A percentile compares a stretch with the other conserved stretches of the same genome.
Evolutionary conservation across 257 asterid species (phyloP).

Genomic region (Primulina tabacum): DNA sequence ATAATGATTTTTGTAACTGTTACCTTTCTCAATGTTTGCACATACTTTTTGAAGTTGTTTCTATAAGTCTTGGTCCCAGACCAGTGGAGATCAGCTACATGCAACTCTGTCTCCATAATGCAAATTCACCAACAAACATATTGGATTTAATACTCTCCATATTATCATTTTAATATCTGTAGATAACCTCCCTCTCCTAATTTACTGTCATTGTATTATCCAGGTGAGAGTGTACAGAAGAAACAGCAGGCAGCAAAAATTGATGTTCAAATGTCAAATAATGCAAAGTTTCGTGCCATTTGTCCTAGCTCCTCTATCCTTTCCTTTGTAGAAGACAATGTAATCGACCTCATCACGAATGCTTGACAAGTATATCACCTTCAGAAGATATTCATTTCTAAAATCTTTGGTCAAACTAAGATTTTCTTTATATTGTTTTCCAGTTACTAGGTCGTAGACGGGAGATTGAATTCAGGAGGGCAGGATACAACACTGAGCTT

Average conservation of each 20-base stretch:
- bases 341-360: slow-evolving; percentile 35
- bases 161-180: neutral
- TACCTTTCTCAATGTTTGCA: neutral
- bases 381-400: slow-evolving; percentile 16
- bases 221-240: slow-evolving; percentile 54
- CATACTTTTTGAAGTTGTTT: neutral
- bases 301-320: slow-evolving; percentile 82
- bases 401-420: slow-evolving; percentile 16
- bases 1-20: neutral
- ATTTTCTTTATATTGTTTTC: slow-evolving; percentile 18
- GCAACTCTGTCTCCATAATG: neutral
- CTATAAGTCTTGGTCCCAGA: neutral
- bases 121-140: neutral
- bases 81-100: neutral
- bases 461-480: slow-evolving; percentile 74
- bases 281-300: slow-evolving; percentile 96
- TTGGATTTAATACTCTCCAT: slow-evolving; percentile 9
- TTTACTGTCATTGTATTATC: slow-evolving; percentile 31
- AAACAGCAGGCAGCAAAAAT: slow-evolving; percentile 36
- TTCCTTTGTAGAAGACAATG: slow-evolving; percentile 92
- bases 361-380: slow-evolving; percentile 26
- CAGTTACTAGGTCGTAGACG: slow-evolving; percentile 97
- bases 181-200: slow-evolving; percentile 16
- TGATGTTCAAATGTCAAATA: slow-evolving; percentile 62
- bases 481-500: slow-evolving; percentile 86